A percentile compares a stretch with the other conserved stretches of the same genome.
These are phyloP conservation scores for Dictyostelium citrinum DNA, from an alignment of 78 protist genomes.

Conservation along the genomic window DNA sequence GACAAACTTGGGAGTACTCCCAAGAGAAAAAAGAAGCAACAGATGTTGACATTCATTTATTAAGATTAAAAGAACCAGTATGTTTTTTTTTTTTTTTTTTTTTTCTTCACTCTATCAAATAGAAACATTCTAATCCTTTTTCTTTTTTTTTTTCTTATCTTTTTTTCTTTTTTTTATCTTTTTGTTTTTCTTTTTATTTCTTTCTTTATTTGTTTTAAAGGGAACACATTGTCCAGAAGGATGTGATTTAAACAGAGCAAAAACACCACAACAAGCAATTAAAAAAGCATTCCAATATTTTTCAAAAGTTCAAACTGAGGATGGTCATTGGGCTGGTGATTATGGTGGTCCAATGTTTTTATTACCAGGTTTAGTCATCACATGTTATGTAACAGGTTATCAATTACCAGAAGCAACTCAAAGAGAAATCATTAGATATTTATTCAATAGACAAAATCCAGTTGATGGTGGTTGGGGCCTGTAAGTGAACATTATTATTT, in stretches of 20 bases:
- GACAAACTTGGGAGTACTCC: slow-evolving; percentile 68
- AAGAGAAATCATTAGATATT: slow-evolving; percentile 86
- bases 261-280: slow-evolving; percentile 66
- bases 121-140: background rate
- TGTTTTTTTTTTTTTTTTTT: background rate
- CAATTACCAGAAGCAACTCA: slow-evolving; percentile 17
- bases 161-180: background rate
- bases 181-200: too few species aligned
- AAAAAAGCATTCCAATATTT: slow-evolving; percentile 49
- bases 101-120: too few species aligned
- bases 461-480: slow-evolving; percentile 94
- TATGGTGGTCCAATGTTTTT: slow-evolving; percentile 96
- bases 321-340: slow-evolving; percentile 96
- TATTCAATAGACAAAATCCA: slow-evolving; percentile 80
- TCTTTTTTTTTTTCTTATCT: background rate
- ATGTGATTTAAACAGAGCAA: slow-evolving; percentile 55
- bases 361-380: slow-evolving; percentile 92
- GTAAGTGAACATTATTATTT: slow-evolving; percentile 31
- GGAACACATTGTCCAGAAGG: slow-evolving; percentile 54
- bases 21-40: background rate
- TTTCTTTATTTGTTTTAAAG: background rate
- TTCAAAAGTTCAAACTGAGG: slow-evolving; percentile 75
- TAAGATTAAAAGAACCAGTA: slow-evolving; percentile 36
- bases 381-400: slow-evolving; percentile 77
- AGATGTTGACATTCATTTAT: slow-evolving; percentile 61